Percentiles rank a stretch among this genome's conserved stretches.
phyloP scores from a whole-genome alignment of 1,139 yeast genomes.

The Eremothecium sinecaudum region DNA sequence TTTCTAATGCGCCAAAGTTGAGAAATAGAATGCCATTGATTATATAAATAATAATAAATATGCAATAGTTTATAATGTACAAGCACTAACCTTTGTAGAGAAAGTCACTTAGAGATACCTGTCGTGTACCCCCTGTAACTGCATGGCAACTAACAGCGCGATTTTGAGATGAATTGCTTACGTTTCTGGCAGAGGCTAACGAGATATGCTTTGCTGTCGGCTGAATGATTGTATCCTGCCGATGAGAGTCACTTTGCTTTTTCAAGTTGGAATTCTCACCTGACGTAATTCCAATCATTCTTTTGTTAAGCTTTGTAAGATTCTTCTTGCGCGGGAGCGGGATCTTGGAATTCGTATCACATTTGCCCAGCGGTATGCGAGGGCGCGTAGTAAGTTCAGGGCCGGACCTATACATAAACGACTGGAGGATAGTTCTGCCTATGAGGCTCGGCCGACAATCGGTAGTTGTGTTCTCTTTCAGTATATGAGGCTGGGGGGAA shows the following conservation, averaged over 20 bases:
- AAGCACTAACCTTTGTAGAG: conserved; percentile 2
- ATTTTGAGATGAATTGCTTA: background rate
- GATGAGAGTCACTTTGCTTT: too few relatives aligned
- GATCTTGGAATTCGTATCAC: background rate
- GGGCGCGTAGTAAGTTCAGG: background rate
- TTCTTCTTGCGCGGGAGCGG: background rate
- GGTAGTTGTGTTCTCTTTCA: too few relatives aligned
- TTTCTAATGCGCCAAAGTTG: too few relatives aligned
- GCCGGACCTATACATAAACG: conserved; percentile 1
- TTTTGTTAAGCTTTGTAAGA: conserved; percentile 1
- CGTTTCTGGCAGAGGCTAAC: too few relatives aligned
- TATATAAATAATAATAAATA: too few relatives aligned
- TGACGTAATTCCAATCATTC: background rate
- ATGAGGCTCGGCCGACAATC: too few relatives aligned
- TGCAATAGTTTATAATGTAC: background rate
- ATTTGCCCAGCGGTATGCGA: background rate
- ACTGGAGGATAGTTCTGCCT: too few relatives aligned
- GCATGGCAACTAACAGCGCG: background rate
- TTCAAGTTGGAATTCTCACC: too few relatives aligned
- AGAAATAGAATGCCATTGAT: too few relatives aligned
- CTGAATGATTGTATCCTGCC: too few relatives aligned
- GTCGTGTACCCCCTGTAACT: conserved; percentile 1
- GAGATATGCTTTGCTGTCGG: too few relatives aligned
- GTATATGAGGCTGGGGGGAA: too few relatives aligned
- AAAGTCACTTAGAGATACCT: conserved; percentile 1